Evolutionary conservation across 1,139 yeast genomes (phyloP), one percentile per base, ranked within the genome.

Genomic region (Meyerozyma elateridarum): DNA sequence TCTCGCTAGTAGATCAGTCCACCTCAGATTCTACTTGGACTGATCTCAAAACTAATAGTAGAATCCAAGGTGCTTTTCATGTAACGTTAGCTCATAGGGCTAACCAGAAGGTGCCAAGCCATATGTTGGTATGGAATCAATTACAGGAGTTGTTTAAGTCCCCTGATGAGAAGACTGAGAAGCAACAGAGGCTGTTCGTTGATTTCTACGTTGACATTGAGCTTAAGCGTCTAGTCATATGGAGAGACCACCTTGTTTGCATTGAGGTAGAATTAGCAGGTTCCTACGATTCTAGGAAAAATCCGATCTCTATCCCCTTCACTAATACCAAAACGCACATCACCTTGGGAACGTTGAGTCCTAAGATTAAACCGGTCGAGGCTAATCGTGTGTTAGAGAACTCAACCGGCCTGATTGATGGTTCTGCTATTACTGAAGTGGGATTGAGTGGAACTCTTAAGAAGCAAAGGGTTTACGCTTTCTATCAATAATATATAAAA

Each of bases 41-140:
- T 6, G 18, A 33, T 5, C 40, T 64, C 20, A 52, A 63, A 27
- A 32, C 48, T 0, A 41, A 37, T 0, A 45, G 57, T 3, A 58
- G 79, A 22, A 54, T 81, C 1, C 88, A 81, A 45, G 34, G 49
- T 0, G 69, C 64, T 24, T 83, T 87, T 46, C 98, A 91, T 51
- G 75, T 89, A 1, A 91, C 98, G 0, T 53, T 89, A 28, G 74
- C 78, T 0, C 97, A 91, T 51, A 41, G 51, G 0, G 47, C 52
- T 11, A 52, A 59, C 7, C 45, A 57, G 8, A 59, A 54, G 24
- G 48, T 32, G 3, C 40, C 44, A 19, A 51, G 51, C 26, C 51
- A 52, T 30, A 46, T 44, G n/a, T 32, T 32, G 31, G 48, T 47
- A 21, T 62, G 67, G 62, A 49, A 49, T 6, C 32, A 27, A 6